Evolutionary conservation across 108 stramenopile genomes (phyloP).

Genomic region (Hondaea fermentalgiana): DNA sequence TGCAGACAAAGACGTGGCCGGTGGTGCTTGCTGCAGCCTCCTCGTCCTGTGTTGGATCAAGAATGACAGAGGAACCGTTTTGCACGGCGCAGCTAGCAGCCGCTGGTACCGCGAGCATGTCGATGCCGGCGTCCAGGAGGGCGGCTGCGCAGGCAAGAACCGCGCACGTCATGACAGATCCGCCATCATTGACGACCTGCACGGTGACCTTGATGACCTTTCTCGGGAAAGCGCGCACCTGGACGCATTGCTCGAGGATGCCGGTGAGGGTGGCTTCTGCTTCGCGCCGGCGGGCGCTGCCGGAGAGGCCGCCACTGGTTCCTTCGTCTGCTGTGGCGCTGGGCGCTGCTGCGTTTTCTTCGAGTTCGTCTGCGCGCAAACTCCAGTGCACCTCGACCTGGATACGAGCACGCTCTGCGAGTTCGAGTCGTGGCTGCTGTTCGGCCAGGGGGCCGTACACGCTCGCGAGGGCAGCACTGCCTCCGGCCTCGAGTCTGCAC

Average conservation of each 20-base stretch:
- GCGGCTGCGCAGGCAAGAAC: not conserved
- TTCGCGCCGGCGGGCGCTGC: not conserved
- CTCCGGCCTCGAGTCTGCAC: not conserved
- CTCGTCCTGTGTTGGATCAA: not conserved
- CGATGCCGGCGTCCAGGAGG: not conserved
- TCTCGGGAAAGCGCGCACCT: not conserved
- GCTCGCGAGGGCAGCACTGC: not conserved
- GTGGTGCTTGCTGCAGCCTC: not conserved
- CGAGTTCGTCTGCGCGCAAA: not conserved
- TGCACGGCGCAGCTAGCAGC: not conserved
- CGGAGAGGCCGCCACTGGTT: not conserved
- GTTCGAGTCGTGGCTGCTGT: not conserved
- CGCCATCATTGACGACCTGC: not conserved
- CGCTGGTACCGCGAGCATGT: not conserved
- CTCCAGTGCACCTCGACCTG: not conserved
- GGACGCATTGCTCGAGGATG: not conserved
- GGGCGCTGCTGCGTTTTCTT: not conserved
- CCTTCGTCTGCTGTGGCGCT: not conserved
- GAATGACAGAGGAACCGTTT: not conserved
- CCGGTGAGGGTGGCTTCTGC: not conserved
- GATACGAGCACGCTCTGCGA: not conserved
- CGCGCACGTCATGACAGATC: not conserved
- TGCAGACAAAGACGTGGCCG: not conserved
- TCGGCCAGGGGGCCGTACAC: slow-evolving; percentile 1
- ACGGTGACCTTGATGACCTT: not conserved